Evolutionary conservation across 352 stramenopile genomes (phyloP), one percentile per base, ranked within the genome.

Genomic region (Pythium periplocum): DNA sequence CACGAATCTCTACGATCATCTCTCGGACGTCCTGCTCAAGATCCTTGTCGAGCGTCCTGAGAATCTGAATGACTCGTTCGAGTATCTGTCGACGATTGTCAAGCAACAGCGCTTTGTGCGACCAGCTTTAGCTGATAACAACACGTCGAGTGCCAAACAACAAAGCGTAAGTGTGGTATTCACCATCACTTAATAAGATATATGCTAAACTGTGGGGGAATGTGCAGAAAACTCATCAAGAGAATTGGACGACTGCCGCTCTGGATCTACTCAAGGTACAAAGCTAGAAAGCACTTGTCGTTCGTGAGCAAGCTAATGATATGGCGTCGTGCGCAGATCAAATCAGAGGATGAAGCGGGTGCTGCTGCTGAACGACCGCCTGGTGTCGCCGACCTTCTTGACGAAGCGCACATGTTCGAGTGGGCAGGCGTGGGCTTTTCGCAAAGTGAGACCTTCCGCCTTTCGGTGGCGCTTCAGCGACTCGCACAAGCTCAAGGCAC

Each of bases 21-120:
- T 95, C 41, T 86, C 84, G 2, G 83, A 95, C 42, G 81, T 95
- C 9, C 61, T 95, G 48, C 71, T 95, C 46, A 95, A 94, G 64
- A 86, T 90, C 46, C 71, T 94, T 10, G 75, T 88, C 6, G 90
- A 97, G 55, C 69, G 82, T 0, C 88, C 88, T 1, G 83, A 87
- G 36, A 89, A 96, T 62, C 75, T 92, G 4, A 66, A 81, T 48
- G 83, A 93, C 37, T 74, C 72, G 7, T 97, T 97, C 56, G 90
- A 97, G 68, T 83, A 84, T 35, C 71, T 97, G 26, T 96, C 87
- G 0, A 78, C 79, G 0, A 62, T 76, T 2, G 86, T 97, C 32
- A 96, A 94, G 53, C 81, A 92, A 60, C 75, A 93, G 38, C 75
- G 76, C 3, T 90, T 86, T 46, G 39, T 83, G 35, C 52, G 55